These are phyloP conservation scores for Fusarium odoratissimum DNA, from an alignment of 2,329 filamentous ascomycete genomes.

Conservation along the genomic window DNA sequence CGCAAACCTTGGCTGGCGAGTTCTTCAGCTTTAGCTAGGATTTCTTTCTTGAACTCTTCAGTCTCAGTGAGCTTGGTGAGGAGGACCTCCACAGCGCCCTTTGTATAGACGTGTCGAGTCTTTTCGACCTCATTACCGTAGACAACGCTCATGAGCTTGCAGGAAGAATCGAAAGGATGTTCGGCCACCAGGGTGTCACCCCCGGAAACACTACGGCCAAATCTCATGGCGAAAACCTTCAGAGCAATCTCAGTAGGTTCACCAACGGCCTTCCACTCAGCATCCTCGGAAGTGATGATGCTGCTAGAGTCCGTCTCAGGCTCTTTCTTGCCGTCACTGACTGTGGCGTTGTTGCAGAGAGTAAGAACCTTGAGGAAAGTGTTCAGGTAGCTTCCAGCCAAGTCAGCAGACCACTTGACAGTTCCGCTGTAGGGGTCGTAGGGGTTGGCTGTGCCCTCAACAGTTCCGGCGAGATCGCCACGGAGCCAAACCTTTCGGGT, in stretches of 20 bases:
- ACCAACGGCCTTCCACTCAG: constrained; percentile 69
- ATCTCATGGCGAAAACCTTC: constrained; percentile 78
- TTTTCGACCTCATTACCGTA: constrained; percentile 57
- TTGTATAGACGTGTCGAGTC: constrained; percentile 62
- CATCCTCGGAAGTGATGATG: constrained; percentile 57
- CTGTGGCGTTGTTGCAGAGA: constrained; percentile 70
- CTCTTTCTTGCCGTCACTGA: constrained; percentile 61
- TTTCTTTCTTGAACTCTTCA: constrained; percentile 58
- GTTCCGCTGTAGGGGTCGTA: constrained; percentile 70
- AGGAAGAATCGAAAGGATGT: constrained; percentile 78
- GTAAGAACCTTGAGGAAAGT: constrained; percentile 66
- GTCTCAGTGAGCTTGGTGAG: constrained; percentile 62
- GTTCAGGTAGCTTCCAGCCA: constrained; percentile 55
- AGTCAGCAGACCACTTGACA: constrained; percentile 57
- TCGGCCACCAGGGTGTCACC: constrained; percentile 67
- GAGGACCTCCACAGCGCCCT: constrained; percentile 69
- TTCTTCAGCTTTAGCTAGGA: constrained; percentile 63
- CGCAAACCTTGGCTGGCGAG: constrained; percentile 74
- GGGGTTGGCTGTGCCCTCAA: constrained; percentile 67
- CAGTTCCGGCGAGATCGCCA: constrained; percentile 62
- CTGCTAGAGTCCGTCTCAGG: constrained; percentile 60
- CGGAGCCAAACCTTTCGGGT: constrained; percentile 71
- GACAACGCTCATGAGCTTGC: constrained; percentile 81
- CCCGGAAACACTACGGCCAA: constrained; percentile 63
- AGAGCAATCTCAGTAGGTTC: constrained; percentile 81